Evolutionary conservation across 2,329 filamentous ascomycete genomes (phyloP), one percentile per base, ranked within the genome.

Genomic region (Neofusicoccum ribis): DNA sequence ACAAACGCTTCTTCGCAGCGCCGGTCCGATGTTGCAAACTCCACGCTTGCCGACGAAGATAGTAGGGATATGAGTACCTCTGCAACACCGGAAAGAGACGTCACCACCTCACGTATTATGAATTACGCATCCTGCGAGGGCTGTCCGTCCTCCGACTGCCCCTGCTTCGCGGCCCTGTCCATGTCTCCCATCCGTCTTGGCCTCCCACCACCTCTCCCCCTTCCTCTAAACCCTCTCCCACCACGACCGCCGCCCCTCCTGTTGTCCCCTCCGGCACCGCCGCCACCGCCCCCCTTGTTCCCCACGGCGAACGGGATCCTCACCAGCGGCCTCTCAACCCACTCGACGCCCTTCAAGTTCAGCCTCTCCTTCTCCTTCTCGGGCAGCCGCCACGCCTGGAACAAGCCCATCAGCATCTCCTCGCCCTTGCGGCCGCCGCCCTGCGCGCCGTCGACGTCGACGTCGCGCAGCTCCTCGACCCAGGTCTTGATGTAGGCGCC

Each of bases 401-500:
- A 93, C 1, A 92, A 78, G 47, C 90, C 80, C 79, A 83, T 81
- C 65, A 83, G 62, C 43, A 74, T 74, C 66, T 83, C 75, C 50
- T 74, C 70, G 11, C 69, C 50, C 6, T 11, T 51, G 54, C 68
- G 17, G 66, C 72, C 52, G 50, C 41, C 11, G 67, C 72, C n/a
- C 39, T 66, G 56, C 74, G 41, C 39, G 44, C 75, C 71, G 0
- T 78, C 77, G 37, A 76, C 71, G 0, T 78, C 77, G 0, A 92
- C 75, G 0, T 79, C 74, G 1, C 83, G 80, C 31, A 92, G 73
- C 73, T 94, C 91, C 0, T 86, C 85, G 0, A 93, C 82, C 91
- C 91, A 94, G 2, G 84, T 80, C n/a, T 86, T 85, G 8, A 92
- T 87, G 69, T 92, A 94, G 6, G 83, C 79, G 2, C 89, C 91